Conservation (phyloP, 495 filamentous ascomycete genomes). For the Parachaetomium inaequale region DNA sequence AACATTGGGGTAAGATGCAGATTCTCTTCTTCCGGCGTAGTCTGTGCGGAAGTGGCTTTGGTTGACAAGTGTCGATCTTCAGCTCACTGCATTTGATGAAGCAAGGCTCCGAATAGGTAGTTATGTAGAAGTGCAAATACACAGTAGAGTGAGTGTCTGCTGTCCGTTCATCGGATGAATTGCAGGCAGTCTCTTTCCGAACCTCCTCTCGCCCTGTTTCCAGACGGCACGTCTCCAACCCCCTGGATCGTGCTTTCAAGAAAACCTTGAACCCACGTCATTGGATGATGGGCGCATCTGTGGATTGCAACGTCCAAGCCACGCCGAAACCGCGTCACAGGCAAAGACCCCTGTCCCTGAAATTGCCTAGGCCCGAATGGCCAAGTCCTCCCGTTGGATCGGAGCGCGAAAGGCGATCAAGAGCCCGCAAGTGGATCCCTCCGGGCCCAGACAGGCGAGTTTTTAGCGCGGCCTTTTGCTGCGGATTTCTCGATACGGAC, state of each 20-base stretch:
- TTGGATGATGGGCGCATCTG: not conserved
- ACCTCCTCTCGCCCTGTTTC: not conserved
- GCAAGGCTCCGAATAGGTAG: too few relatives aligned
- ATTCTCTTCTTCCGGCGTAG: not conserved
- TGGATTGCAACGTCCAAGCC: constrained; percentile 15
- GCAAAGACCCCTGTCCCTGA: not conserved
- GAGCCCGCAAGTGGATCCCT: constrained; percentile 3
- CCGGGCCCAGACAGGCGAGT: not conserved
- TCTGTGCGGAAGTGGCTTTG: too few relatives aligned
- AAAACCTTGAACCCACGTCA: constrained; percentile 1
- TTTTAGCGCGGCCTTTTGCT: constrained; percentile 1
- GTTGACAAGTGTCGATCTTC: too few relatives aligned
- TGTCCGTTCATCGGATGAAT: not conserved
- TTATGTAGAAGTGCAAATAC: too few relatives aligned
- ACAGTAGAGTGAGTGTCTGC: too few relatives aligned
- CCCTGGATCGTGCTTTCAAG: not conserved
- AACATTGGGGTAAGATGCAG: too few relatives aligned
- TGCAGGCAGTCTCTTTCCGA: too few relatives aligned
- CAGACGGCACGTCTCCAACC: not conserved
- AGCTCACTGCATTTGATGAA: too few relatives aligned
- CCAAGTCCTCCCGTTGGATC: constrained; percentile 12
- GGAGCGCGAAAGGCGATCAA: constrained; percentile 7
- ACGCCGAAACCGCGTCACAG: constrained; percentile 12
- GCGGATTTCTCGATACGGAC: constrained; percentile 4
- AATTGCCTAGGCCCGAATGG: constrained; percentile 6